phyloP scores from a whole-genome alignment of 179 eudicot species.

The Patellifolia procumbens region DNA sequence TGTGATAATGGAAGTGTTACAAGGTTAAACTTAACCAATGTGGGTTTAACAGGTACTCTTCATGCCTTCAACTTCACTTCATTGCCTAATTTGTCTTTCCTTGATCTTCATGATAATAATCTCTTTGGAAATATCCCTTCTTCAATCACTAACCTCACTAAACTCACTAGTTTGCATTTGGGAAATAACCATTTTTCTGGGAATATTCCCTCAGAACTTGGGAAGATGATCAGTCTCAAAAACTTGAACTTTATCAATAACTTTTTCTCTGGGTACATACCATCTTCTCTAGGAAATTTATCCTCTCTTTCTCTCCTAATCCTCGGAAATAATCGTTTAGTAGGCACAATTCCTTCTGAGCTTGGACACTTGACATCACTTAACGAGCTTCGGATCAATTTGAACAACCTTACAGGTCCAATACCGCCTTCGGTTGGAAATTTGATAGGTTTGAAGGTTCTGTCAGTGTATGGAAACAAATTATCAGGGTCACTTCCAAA shows the following conservation, averaged over 20 bases:
- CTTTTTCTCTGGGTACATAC: conserved; percentile 44
- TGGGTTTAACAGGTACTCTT: conserved; percentile 48
- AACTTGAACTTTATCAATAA: conserved; percentile 38
- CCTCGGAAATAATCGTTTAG: conserved; percentile 38
- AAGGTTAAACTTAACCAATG: conserved; percentile 42
- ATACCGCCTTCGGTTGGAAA: conserved; percentile 49
- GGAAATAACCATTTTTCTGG: conserved; percentile 41
- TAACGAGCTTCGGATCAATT: conserved; percentile 36
- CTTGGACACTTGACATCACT: conserved; percentile 39
- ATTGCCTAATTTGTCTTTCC: conserved; percentile 35
- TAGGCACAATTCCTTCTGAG: conserved; percentile 44
- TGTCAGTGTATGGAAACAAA: conserved; percentile 44
- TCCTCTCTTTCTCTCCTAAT: conserved; percentile 30
- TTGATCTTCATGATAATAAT: conserved; percentile 42
- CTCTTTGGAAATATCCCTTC: conserved; percentile 49
- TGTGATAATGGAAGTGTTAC: conserved; percentile 40
- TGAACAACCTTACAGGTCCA: conserved; percentile 48
- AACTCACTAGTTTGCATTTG: conserved; percentile 36
- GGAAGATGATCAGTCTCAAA: conserved; percentile 33
- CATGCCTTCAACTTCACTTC: conserved; percentile 43
- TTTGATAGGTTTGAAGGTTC: conserved; percentile 31
- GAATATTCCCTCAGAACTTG: conserved; percentile 38
- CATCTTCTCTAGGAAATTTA: conserved; percentile 41
- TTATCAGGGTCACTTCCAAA: conserved; percentile 45
- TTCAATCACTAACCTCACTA: conserved; percentile 34